Base-by-base conservation (phyloP, 2,329 filamentous ascomycete genomes). In the Aspergillus ruber region DNA sequence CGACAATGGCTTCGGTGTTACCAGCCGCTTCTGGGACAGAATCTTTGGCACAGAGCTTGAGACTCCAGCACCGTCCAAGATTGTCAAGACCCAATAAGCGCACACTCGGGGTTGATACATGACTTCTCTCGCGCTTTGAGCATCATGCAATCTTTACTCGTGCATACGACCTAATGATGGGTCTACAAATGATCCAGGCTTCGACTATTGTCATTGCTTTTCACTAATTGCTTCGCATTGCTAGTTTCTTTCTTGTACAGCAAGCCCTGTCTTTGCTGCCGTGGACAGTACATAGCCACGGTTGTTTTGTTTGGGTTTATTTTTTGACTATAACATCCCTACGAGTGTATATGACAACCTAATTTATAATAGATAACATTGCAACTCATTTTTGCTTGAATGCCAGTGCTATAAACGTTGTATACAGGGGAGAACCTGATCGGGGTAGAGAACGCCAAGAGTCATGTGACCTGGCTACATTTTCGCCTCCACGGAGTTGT, bases 1-100 rank as follows among this genome's bases (percentile, higher is more conserved):
- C 67, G 87, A 98, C 70, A 91, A 95, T 56, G 93, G 93, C 45
- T 98, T 97, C 60, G 93, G 93, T 48, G 91, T 98, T 44, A 96
- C 91, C 27, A 96, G 86, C 76, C 83, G 85, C 56, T 95, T 98
- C 77, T 98, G 93, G 93, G 93, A 98, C 68, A 75, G 74, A 43
- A 73, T 98, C 6, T 98, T 98, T 65, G 89, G 90, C 56, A 98
- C 93, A 1, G 85, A 95, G 72, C 76, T 98, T 45, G 70, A 77
- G 46, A 51, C 56, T 57, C 70, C 65, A 3, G 45, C 63, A 17
- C 60, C 65, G 10, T 10, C n/a, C 17, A 69, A 68, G 49, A 61
- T 54, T 12, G 48, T 52, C 23, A 72, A 72, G 60, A 52, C 64
- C 23, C 62, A 69, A 55, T 72, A 56, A 54, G 54, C 10, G 18